A percentile compares a stretch with the other conserved stretches of the same genome.
Evolutionary conservation across 2,329 filamentous ascomycete genomes (phyloP).

Genomic region (Trichocomaceae sp.): DNA sequence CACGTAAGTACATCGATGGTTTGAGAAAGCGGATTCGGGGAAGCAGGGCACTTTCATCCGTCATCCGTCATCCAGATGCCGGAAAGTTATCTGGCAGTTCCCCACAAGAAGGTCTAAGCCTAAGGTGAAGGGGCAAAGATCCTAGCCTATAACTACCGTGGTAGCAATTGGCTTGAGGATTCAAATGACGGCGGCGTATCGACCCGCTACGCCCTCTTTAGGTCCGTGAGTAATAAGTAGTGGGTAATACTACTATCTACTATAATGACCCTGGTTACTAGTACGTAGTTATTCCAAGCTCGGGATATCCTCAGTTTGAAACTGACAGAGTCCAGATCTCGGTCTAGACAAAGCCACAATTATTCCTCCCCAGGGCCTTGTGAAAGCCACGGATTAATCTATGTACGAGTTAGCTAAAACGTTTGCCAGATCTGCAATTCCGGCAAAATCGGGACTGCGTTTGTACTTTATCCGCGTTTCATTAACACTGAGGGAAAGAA

Average conservation of each 20-base stretch:
- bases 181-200: background rate
- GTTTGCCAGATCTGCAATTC: background rate
- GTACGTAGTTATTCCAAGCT: too few species aligned
- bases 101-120: background rate
- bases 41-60: background rate
- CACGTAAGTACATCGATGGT: background rate
- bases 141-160: background rate
- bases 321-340: background rate
- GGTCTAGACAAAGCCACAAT: background rate
- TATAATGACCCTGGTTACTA: background rate
- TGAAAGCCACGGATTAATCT: background rate
- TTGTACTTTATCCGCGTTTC: background rate
- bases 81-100: constrained; percentile 3
- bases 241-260: background rate
- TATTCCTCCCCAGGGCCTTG: background rate
- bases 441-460: background rate
- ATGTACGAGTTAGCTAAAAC: background rate
- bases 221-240: background rate
- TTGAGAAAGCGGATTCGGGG: background rate
- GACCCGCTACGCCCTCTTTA: background rate
- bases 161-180: background rate
- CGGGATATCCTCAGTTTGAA: background rate
- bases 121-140: background rate
- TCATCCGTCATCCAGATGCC: too few species aligned
- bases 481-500: background rate